Percentiles rank a stretch among this genome's conserved stretches.
Conservation (phyloP, 2,329 filamentous ascomycete genomes). For the Tolypocladium ovalisporum region DNA sequence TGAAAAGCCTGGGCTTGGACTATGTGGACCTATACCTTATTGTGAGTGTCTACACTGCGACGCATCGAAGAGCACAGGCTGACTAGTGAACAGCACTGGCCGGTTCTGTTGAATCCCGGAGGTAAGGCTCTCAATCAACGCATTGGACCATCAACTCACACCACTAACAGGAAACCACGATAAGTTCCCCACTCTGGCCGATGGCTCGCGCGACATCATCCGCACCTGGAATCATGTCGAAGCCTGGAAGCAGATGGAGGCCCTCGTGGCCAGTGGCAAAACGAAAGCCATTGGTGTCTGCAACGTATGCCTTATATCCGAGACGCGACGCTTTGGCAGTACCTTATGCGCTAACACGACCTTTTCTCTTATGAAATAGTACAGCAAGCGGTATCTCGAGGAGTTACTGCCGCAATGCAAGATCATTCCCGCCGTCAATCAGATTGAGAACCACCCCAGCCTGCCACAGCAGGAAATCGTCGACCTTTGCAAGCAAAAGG, state of each 20-base stretch:
- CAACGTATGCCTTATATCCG: slow-evolving; percentile 28
- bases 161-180: slow-evolving; percentile 49
- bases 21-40: slow-evolving; percentile 76
- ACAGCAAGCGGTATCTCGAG: slow-evolving; percentile 44
- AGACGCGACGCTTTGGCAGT: too few species aligned
- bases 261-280: slow-evolving; percentile 49
- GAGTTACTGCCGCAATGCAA: slow-evolving; percentile 37
- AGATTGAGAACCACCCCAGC: slow-evolving; percentile 64
- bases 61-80: background rate
- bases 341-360: background rate
- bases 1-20: slow-evolving; percentile 63
- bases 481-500: slow-evolving; percentile 55
- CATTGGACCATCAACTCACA: background rate
- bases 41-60: slow-evolving; percentile 17
- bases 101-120: slow-evolving; percentile 67
- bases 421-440: slow-evolving; percentile 56
- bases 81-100: slow-evolving; percentile 53
- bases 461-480: slow-evolving; percentile 64
- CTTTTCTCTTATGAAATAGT: slow-evolving; percentile 19
- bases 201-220: slow-evolving; percentile 66
- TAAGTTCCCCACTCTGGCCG: slow-evolving; percentile 61
- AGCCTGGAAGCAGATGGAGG: slow-evolving; percentile 70
- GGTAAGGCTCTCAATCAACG: slow-evolving; percentile 28
- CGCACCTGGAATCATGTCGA: slow-evolving; percentile 58
- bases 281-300: slow-evolving; percentile 41